phyloP scores from a whole-genome alignment of 768 basidiomycete species.

The Xanthoconium purpureum region DNA sequence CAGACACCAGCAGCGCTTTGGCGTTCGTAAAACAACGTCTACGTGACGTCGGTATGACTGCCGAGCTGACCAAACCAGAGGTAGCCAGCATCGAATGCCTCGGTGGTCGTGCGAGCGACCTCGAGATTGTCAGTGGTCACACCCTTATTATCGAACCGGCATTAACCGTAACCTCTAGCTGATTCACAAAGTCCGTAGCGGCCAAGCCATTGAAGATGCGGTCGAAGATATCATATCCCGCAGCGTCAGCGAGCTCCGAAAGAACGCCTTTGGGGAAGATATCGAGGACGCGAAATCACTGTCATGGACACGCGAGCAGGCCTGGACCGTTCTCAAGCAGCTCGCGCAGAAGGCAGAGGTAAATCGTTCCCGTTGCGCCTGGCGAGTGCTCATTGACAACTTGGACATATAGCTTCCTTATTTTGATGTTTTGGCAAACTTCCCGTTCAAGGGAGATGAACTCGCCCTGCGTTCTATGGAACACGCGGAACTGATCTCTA shows the following conservation, averaged over 20 bases:
- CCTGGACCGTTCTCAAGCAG: slow-evolving; percentile 75
- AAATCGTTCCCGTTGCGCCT: slow-evolving; percentile 26
- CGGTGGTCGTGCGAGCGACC: slow-evolving; percentile 88
- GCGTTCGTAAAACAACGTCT: slow-evolving; percentile 81
- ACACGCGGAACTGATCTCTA: slow-evolving; percentile 80
- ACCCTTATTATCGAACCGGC: background rate
- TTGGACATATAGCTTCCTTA: slow-evolving; percentile 60
- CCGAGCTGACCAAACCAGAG: slow-evolving; percentile 56
- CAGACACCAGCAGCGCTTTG: slow-evolving; percentile 75
- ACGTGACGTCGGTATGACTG: slow-evolving; percentile 49
- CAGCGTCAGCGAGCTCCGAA: slow-evolving; percentile 78
- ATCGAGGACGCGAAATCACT: slow-evolving; percentile 79
- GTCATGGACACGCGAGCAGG: slow-evolving; percentile 85
- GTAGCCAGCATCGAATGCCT: slow-evolving; percentile 62
- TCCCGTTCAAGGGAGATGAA: slow-evolving; percentile 93
- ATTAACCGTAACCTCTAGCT: slow-evolving; percentile 43
- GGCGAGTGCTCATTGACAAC: slow-evolving; percentile 5
- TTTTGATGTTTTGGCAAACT: slow-evolving; percentile 73
- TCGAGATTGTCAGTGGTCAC: slow-evolving; percentile 63
- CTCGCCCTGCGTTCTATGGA: slow-evolving; percentile 78
- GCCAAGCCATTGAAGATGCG: slow-evolving; percentile 69
- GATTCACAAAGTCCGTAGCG: slow-evolving; percentile 79
- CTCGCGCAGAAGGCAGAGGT: slow-evolving; percentile 67
- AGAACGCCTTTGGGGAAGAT: slow-evolving; percentile 93
- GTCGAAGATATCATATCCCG: slow-evolving; percentile 87